Evolutionary conservation across 202 grass and related monocot genomes (phyloP), one percentile per base, ranked within the genome.

Genomic region (Brachypodium distachyon): DNA sequence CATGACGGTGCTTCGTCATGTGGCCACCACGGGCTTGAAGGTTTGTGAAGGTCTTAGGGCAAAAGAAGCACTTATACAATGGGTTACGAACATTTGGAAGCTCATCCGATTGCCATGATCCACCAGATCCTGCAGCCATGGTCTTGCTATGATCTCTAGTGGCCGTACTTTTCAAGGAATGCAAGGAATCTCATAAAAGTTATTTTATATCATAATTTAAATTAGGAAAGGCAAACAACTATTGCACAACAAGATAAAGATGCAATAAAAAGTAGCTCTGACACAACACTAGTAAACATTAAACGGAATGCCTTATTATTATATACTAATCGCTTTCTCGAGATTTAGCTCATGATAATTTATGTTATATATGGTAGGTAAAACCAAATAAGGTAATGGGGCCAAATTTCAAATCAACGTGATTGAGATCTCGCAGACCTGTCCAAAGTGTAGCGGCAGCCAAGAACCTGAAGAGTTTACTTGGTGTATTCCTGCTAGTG

Each of bases 21-120:
- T 85, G 69, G 6, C 83, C 40, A 0, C 76, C 83, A 21, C n/a
- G 68, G 17, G 68, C 68, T 0, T 80, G 76, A 42, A 78, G 52
- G 31, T 13, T 80, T 16, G 3, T 80, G 40, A 85, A 74, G 14
- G 69, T 57, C 43, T 17, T 33, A 0, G 23, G 52, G 69, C 76
- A 80, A 1, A 16, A 23, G 4, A 18, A 49, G 26, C 83, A 85
- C 5, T 2, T 23, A 17, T n/a, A 74, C 1, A 31, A 1, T 0
- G 6, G 7, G 1, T 11, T 3, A 23, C 25, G 39, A 67, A 39
- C 19, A 16, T 23, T 3, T 12, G 25, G 25, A 1, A 39, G 2
- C 1, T 42, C 22, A 2, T 39, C n/a, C 6, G 1, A 40, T 13
- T 0, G 17, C 12, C 54, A 26, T 5, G 23, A 85, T 29, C 17